These are phyloP conservation scores for Ehretia macrophylla DNA, from an alignment of 257 asterid genomes.

Conservation along the genomic window DNA sequence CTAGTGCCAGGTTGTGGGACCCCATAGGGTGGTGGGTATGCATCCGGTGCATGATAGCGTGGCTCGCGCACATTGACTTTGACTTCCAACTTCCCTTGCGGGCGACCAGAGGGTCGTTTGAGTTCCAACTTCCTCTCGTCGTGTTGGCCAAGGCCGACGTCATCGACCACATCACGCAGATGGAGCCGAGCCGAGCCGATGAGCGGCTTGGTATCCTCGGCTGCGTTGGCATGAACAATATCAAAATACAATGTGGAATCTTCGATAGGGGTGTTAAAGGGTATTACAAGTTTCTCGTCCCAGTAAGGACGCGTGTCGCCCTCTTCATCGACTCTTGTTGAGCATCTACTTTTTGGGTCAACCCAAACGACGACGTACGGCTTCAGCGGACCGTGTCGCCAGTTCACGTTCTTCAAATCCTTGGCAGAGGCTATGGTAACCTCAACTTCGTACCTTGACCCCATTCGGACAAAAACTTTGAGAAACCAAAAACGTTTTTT, in stretches of 20 bases:
- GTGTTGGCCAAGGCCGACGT: constrained; percentile 42
- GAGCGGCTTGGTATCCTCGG: constrained; percentile 67
- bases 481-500: background rate
- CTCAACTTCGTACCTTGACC: constrained; percentile 61
- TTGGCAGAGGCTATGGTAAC: constrained; percentile 56
- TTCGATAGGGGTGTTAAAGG: constrained; percentile 55
- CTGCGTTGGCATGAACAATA: constrained; percentile 63
- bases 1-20: constrained; percentile 62
- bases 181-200: constrained; percentile 67
- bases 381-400: constrained; percentile 68
- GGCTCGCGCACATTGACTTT: constrained; percentile 53
- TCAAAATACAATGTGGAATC: constrained; percentile 62
- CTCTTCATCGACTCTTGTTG: constrained; percentile 58
- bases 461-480: constrained; percentile 44
- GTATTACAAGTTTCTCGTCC: constrained; percentile 52
- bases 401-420: constrained; percentile 80
- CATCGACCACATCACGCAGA: constrained; percentile 54
- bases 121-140: constrained; percentile 43
- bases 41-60: constrained; percentile 51
- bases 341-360: constrained; percentile 52
- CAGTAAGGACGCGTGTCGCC: constrained; percentile 72
- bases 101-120: constrained; percentile 89
- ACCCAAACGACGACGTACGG: constrained; percentile 91
- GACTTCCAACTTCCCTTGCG: constrained; percentile 65
- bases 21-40: constrained; percentile 59